phyloP scores from a whole-genome alignment of 2,329 filamentous ascomycete species.

The Epichloe festucae region DNA sequence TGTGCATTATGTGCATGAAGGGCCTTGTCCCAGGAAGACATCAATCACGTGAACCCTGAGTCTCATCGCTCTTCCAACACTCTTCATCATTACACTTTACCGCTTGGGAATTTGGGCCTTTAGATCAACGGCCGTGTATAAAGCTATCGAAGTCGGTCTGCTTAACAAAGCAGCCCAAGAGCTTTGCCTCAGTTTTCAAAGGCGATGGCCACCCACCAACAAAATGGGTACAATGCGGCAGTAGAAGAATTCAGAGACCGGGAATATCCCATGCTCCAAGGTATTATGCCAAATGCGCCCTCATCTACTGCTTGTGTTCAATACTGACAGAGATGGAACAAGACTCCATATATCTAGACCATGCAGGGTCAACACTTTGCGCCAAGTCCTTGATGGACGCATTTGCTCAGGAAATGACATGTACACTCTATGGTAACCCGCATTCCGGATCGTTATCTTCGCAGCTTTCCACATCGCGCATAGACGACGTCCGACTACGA shows the following conservation, averaged over 20 bases:
- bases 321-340: background rate
- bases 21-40: background rate
- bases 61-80: background rate
- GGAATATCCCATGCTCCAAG: slow-evolving; percentile 60
- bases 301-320: no score
- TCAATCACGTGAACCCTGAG: background rate
- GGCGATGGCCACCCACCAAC: background rate
- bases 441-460: slow-evolving; percentile 79
- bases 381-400: slow-evolving; percentile 67
- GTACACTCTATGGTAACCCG: slow-evolving; percentile 76
- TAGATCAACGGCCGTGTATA: background rate
- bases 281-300: slow-evolving; percentile 22
- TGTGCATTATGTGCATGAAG: background rate
- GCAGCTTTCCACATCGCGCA: slow-evolving; percentile 57
- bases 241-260: slow-evolving; percentile 44
- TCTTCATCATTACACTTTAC: background rate
- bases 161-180: background rate
- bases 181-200: background rate
- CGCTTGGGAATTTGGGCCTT: background rate
- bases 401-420: slow-evolving; percentile 68
- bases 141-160: no score
- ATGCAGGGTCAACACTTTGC: slow-evolving; percentile 84
- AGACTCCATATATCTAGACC: slow-evolving; percentile 77
- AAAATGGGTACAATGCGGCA: slow-evolving; percentile 36
- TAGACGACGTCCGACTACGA: slow-evolving; percentile 63